Evolutionary conservation across 1,284 basidiomycete species (phyloP).

Genomic region (Cryptococcus sp.): DNA sequence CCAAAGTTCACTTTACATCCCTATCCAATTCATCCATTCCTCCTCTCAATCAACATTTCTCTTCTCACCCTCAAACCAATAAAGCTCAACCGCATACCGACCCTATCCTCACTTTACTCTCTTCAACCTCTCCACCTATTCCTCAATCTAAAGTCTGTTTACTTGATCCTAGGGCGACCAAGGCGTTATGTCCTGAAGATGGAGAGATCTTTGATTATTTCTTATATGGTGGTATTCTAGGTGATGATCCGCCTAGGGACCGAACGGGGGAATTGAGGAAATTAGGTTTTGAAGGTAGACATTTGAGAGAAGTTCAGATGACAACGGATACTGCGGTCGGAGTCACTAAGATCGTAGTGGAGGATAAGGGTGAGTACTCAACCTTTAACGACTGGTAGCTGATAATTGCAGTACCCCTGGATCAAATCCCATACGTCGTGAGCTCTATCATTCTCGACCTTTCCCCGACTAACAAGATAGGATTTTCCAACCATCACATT

Average conservation of each 20-base stretch:
- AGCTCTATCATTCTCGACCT: constrained; percentile 10
- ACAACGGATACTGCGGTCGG: constrained; percentile 96
- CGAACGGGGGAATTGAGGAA: constrained; percentile 76
- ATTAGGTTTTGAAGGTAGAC: constrained; percentile 78
- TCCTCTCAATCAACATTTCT: constrained; percentile 55
- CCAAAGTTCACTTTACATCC: constrained; percentile 74
- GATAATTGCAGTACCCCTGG: constrained; percentile 55
- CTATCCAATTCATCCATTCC: constrained; percentile 65
- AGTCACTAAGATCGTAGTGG: constrained; percentile 81
- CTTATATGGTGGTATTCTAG: constrained; percentile 64
- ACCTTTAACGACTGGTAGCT: background rate
- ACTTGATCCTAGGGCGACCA: constrained; percentile 76
- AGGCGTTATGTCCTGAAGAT: constrained; percentile 66
- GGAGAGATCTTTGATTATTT: constrained; percentile 73
- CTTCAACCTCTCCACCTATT: constrained; percentile 36
- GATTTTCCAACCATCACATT: constrained; percentile 83
- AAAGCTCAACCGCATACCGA: constrained; percentile 58
- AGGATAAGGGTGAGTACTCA: constrained; percentile 61
- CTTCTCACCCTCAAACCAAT: constrained; percentile 29
- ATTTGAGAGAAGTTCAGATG: constrained; percentile 86
- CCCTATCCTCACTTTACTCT: constrained; percentile 64
- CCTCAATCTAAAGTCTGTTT: constrained; percentile 67
- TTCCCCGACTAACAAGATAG: constrained; percentile 45
- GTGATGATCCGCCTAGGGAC: constrained; percentile 47
- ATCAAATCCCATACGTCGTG: constrained; percentile 69